Conservation (phyloP, 1,284 basidiomycete genomes). For the Ganoderma meredithae region DNA sequence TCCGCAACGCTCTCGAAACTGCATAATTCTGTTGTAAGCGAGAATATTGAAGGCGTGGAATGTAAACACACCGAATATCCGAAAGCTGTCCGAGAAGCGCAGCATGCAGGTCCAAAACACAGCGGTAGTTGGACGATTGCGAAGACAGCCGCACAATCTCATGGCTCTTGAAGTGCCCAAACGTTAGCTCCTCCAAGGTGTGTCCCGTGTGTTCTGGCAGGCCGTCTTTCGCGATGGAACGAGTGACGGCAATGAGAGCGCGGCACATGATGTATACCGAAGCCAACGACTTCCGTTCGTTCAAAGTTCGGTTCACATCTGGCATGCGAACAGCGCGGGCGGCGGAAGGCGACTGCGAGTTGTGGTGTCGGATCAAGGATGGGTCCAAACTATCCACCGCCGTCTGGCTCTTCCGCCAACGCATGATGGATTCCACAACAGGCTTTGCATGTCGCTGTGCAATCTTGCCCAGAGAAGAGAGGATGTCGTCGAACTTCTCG, state of each 20-base stretch:
- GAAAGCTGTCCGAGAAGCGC: constrained; percentile 86
- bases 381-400: constrained; percentile 60
- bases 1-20: constrained; percentile 91
- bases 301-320: constrained; percentile 67
- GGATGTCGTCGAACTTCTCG: constrained; percentile 79
- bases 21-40: neutral
- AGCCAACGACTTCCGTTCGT: constrained; percentile 82
- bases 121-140: constrained; percentile 76
- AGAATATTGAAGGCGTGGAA: neutral
- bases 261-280: constrained; percentile 91
- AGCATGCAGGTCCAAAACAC: constrained; percentile 84
- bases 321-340: constrained; percentile 50
- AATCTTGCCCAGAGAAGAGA: constrained; percentile 86
- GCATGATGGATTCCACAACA: constrained; percentile 87
- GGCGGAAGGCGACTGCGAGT: constrained; percentile 51
- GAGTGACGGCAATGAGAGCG: constrained; percentile 81
- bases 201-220: constrained; percentile 81
- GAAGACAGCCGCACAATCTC: constrained; percentile 65
- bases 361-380: constrained; percentile 59
- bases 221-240: constrained; percentile 75
- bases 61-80: constrained; percentile 65
- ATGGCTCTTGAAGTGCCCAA: constrained; percentile 84
- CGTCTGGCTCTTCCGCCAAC: constrained; percentile 84
- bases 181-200: constrained; percentile 84
- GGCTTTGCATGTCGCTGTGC: constrained; percentile 85